Percentiles rank a stretch among this genome's conserved stretches.
Evolutionary conservation across 2,329 filamentous ascomycete genomes (phyloP).

Genomic region (Achaetomium macrosporum): DNA sequence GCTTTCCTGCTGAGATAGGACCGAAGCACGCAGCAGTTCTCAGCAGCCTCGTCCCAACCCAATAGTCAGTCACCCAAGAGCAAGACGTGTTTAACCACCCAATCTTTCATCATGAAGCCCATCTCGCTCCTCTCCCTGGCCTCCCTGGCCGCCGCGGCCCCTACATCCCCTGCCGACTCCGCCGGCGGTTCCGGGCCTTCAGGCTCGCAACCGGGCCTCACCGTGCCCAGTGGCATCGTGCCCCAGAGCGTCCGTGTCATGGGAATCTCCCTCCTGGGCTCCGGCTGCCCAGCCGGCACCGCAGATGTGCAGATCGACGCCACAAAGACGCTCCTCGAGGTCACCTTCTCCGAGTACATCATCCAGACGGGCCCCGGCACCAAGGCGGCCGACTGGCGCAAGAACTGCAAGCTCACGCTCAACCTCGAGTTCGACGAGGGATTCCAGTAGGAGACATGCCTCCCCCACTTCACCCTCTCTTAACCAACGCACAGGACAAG

Average conservation of each 20-base stretch:
- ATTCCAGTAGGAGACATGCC: conserved; percentile 17
- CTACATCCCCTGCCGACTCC: background rate
- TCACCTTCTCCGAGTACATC: conserved; percentile 23
- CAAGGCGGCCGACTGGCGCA: conserved; percentile 19
- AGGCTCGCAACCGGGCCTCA: background rate
- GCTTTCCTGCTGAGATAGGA: background rate
- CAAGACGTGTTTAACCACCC: background rate
- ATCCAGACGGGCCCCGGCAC: conserved; percentile 20
- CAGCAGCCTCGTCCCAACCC: background rate
- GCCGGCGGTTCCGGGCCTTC: no score
- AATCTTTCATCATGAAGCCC: conserved; percentile 8
- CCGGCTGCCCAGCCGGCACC: conserved; percentile 15
- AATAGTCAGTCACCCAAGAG: background rate
- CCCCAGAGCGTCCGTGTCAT: conserved; percentile 8
- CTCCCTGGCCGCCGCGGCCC: conserved; percentile 12
- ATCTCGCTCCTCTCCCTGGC: conserved; percentile 6
- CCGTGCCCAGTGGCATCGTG: conserved; percentile 4
- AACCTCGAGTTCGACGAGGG: conserved; percentile 22
- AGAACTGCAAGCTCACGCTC: conserved; percentile 24
- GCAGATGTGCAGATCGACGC: conserved; percentile 20
- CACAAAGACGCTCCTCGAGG: conserved; percentile 19
- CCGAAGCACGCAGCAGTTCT: background rate
- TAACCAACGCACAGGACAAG: background rate
- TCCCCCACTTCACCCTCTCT: background rate
- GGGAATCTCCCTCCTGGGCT: conserved; percentile 16